Base-by-base conservation (phyloP, 2,329 filamentous ascomycete species). In the Trichoderma arundinaceum region DNA sequence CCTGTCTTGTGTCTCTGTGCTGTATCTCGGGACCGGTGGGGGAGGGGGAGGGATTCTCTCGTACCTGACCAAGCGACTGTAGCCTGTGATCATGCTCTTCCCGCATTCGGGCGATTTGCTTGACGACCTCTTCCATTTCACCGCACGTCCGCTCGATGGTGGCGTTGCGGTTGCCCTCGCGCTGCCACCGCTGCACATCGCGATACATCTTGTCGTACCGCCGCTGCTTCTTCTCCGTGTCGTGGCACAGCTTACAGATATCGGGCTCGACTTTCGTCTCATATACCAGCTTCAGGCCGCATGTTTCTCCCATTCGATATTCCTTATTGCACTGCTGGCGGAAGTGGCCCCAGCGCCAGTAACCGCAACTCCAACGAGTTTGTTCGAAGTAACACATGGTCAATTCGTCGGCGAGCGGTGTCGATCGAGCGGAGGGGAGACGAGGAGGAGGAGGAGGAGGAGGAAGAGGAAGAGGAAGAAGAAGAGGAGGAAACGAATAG, bases 301-400 rank as follows among this genome's bases (percentile, higher is more conserved):
- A 98, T 43, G 94, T 97, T 83, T 98, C 94, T 74, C 94, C 94
- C 71, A 92, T 97, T 70, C 94, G 91, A 81, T 96, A 96, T 78
- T 97, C 94, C 79, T 92, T 93, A 78, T 91, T 90, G 85, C 94
- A 98, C 77, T 96, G 94, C 78, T 94, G 87, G 71, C 91, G 89
- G 83, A 97, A 97, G 81, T 90, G 90, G 71, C 92, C 91, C 94
- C 94, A 98, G 79, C 93, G 92, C 90, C 91, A 97, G 84, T 92
- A 94, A 74, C 91, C 91, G 81, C 94, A 98, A 66, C 79, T 79
- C 86, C 91, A 97, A 72, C 88, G 86, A 77, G 90, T 92, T 80
- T 94, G 91, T 74, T 97, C 93, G 83, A 94, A 98, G 84, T 95
- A 97, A 83, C 94, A 97, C 94, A 98, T 97, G 72, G 76, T 84